phyloP scores from a whole-genome alignment of 768 basidiomycete genomes.

The Hygrocybe coccinea region DNA sequence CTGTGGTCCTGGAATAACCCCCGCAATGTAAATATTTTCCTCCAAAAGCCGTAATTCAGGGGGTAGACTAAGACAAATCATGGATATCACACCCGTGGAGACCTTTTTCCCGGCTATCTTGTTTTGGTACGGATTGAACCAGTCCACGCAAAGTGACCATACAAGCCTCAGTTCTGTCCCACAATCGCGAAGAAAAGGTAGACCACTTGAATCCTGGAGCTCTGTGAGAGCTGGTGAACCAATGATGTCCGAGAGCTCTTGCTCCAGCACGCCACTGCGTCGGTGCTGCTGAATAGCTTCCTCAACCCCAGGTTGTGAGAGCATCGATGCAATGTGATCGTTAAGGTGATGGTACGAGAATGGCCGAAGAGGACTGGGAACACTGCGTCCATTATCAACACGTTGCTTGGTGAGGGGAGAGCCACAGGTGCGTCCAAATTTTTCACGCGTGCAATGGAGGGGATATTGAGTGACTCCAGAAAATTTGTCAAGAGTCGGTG shows the following conservation, averaged over 20 bases:
- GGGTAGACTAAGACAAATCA: slow-evolving; percentile 1
- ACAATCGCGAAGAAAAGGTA: not conserved
- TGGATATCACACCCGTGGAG: not conserved
- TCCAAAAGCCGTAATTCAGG: slow-evolving; percentile 10
- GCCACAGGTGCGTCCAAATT: not conserved
- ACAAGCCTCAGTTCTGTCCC: slow-evolving; percentile 1
- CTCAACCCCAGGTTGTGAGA: slow-evolving; percentile 8
- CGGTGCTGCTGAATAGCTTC: slow-evolving; percentile 1
- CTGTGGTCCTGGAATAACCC: slow-evolving; percentile 33
- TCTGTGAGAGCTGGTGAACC: not conserved
- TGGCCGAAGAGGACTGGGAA: not conserved
- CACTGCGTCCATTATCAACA: not conserved
- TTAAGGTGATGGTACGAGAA: slow-evolving; percentile 8
- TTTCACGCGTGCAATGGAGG: not conserved
- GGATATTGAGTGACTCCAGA: not conserved
- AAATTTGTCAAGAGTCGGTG: not conserved
- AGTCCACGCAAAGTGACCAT: not conserved
- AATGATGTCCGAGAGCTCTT: not conserved
- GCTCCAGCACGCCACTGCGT: not conserved
- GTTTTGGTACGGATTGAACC: slow-evolving; percentile 1
- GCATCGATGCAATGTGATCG: slow-evolving; percentile 7
- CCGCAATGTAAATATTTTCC: slow-evolving; percentile 18
- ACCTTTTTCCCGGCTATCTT: not conserved
- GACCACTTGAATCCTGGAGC: not conserved
- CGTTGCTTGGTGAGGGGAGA: not conserved